Percentiles rank a stretch among this genome's conserved stretches.
Evolutionary conservation across 352 stramenopile genomes (phyloP).

Genomic region (Detonula confervacea): DNA sequence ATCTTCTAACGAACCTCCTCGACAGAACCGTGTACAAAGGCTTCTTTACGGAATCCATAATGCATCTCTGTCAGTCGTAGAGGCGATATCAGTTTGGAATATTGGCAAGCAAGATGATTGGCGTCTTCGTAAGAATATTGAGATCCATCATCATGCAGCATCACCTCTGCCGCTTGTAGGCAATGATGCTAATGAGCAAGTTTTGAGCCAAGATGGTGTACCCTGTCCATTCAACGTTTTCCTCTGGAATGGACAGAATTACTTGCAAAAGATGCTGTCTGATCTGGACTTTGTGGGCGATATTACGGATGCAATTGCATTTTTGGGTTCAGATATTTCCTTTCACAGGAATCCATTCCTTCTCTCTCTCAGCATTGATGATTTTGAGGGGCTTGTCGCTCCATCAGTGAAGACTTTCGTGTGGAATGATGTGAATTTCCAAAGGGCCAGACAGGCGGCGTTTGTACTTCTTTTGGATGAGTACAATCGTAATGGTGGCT

Average conservation of each 20-base stretch:
- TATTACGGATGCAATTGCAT: conserved; percentile 33
- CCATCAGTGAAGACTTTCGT: background rate
- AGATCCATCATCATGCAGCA: too few species aligned
- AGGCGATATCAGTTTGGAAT: conserved; percentile 43
- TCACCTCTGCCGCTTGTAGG: background rate
- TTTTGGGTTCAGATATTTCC: conserved; percentile 25
- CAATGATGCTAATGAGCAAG: too few species aligned
- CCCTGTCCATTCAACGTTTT: conserved; percentile 38
- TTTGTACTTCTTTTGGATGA: conserved; percentile 42
- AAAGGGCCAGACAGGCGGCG: conserved; percentile 10
- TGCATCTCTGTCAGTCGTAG: conserved; percentile 33
- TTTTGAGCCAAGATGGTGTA: background rate
- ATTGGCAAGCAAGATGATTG: conserved; percentile 34
- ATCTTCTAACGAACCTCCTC: conserved; percentile 23
- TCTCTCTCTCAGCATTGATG: conserved; percentile 34
- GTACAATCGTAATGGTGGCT: conserved; percentile 14
- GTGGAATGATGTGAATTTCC: conserved; percentile 40
- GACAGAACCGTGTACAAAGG: conserved; percentile 31
- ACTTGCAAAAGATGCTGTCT: conserved; percentile 51
- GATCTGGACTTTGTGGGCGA: conserved; percentile 53
- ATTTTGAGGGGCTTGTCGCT: conserved; percentile 11
- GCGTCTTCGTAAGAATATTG: conserved; percentile 23
- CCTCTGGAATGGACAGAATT: conserved; percentile 49
- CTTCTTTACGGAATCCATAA: conserved; percentile 43
- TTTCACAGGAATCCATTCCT: conserved; percentile 55